Conservation (phyloP, 305 asterid genomes). For the Ruellia speciosa region DNA sequence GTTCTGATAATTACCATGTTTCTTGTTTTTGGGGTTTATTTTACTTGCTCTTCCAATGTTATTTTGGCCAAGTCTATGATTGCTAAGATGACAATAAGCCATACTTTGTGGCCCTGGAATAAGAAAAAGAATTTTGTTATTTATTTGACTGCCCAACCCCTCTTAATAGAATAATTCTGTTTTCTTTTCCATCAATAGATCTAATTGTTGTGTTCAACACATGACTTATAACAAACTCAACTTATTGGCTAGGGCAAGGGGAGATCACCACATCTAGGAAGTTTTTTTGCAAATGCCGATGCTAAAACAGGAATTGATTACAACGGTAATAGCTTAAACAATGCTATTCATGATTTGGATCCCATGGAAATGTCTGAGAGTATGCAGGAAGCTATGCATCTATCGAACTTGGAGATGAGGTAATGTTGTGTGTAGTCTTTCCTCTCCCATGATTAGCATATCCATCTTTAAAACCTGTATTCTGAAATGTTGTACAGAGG, state of each 20-base stretch:
- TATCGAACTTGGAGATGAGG: slow-evolving; percentile 96
- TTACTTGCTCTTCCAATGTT: neutral
- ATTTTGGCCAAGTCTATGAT: slow-evolving; percentile 1
- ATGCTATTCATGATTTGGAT: slow-evolving; percentile 56
- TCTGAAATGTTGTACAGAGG: neutral
- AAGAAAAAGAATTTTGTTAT: neutral
- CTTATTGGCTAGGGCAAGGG: slow-evolving; percentile 57
- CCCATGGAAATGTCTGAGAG: slow-evolving; percentile 95
- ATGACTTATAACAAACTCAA: slow-evolving; percentile 24
- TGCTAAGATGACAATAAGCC: neutral
- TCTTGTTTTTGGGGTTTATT: neutral
- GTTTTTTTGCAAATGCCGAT: slow-evolving; percentile 59
- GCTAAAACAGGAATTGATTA: slow-evolving; percentile 47
- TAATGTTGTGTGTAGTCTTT: slow-evolving; percentile 43
- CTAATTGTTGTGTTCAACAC: slow-evolving; percentile 17
- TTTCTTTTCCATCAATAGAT: slow-evolving; percentile 14
- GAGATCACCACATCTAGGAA: slow-evolving; percentile 67
- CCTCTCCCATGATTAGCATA: slow-evolving; percentile 18
- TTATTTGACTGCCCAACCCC: slow-evolving; percentile 1
- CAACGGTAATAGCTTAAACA: slow-evolving; percentile 34
- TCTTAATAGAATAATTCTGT: slow-evolving; percentile 1
- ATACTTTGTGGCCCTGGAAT: neutral
- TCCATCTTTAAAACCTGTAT: slow-evolving; percentile 9
- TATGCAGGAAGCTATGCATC: slow-evolving; percentile 99
- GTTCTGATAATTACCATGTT: neutral